Base-by-base conservation (phyloP, 345 rosid species). In the Arabis alpina region DNA sequence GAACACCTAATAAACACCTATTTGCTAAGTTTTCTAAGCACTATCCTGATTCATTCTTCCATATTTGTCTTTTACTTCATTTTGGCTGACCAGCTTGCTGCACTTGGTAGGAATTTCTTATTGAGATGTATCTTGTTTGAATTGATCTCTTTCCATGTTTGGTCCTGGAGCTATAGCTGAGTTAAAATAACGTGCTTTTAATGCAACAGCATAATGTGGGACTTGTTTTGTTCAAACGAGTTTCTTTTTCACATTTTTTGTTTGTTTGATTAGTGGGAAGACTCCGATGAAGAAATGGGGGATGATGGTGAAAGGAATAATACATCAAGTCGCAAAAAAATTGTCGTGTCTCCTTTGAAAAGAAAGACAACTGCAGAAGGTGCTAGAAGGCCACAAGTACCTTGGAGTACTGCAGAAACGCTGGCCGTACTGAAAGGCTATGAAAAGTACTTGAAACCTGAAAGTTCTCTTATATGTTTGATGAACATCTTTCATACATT, bases 321-420 rank as follows among this genome's bases (percentile, higher is more conserved):
- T 8, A 69, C 61, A 47, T 3, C 45, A 75, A 68, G 7, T 39
- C 64, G 64, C 47, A 55, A 48, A 56, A 63, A 15, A 34, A 41
- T 56, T 24, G 71, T 8, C 12, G 14, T 57, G 28, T 50, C 66
- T 63, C 66, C 79, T 55, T 30, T 51, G 61, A 63, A 55, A 41
- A 76, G 25, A 13, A 63, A 56, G 24, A 70, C 23, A 32, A 47
- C 25, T 47, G 1, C 13, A 47, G 28, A 57, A 69, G n/a, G 59
- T 56, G 54, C 36, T 63, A 69, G 75, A 49, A 69, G 71, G 56
- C 2, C 27, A 36, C 32, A 41, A 41, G 10, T 70, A 24, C 66
- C 71, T 40, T 76, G 79, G 79, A 48, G 48, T 63, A 76, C 66
- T 62, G 79, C 79, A 48, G 79, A 76, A 64, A 76, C 79, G 23